A percentile compares a stretch with the other conserved stretches of the same genome.
Conservation (phyloP, 257 asterid species). For the Henckelia pumila region DNA sequence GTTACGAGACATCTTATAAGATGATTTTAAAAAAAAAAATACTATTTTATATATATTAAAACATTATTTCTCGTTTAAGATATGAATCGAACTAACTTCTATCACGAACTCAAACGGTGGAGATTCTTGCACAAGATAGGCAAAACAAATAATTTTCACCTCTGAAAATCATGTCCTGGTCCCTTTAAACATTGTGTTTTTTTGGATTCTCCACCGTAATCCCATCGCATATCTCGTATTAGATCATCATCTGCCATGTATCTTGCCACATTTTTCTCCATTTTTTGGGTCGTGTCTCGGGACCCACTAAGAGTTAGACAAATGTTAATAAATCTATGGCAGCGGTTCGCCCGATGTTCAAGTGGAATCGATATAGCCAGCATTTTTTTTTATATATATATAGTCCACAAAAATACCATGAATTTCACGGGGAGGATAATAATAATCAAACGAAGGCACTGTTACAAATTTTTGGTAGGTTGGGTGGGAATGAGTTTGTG, state of each 20-base stretch:
- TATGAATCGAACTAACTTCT: too few relatives aligned
- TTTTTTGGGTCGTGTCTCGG: constrained; percentile 4
- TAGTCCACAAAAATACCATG: constrained; percentile 9
- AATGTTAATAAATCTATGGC: constrained; percentile 26
- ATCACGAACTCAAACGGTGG: too few relatives aligned
- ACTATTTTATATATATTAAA: too few relatives aligned
- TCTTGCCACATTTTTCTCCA: neutral
- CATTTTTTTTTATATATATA: too few relatives aligned
- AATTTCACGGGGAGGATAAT: neutral
- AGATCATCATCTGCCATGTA: constrained; percentile 19
- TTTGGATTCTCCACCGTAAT: constrained; percentile 28
- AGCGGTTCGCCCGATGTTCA: constrained; percentile 32
- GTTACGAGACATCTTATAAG: too few relatives aligned
- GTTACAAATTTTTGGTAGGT: constrained; percentile 17
- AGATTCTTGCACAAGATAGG: neutral
- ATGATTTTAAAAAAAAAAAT: too few relatives aligned
- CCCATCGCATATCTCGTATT: constrained; percentile 23
- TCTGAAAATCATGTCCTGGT: constrained; percentile 18
- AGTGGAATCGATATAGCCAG: constrained; percentile 41
- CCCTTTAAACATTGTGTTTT: constrained; percentile 4
- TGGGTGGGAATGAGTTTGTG: constrained; percentile 15
- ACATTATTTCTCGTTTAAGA: too few relatives aligned
- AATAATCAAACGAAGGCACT: constrained; percentile 19
- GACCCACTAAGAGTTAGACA: constrained; percentile 20
- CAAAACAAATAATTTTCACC: neutral